A percentile compares a stretch with the other conserved stretches of the same genome.
Conservation (phyloP, 1,139 yeast species). For the Candida neerlandica region DNA sequence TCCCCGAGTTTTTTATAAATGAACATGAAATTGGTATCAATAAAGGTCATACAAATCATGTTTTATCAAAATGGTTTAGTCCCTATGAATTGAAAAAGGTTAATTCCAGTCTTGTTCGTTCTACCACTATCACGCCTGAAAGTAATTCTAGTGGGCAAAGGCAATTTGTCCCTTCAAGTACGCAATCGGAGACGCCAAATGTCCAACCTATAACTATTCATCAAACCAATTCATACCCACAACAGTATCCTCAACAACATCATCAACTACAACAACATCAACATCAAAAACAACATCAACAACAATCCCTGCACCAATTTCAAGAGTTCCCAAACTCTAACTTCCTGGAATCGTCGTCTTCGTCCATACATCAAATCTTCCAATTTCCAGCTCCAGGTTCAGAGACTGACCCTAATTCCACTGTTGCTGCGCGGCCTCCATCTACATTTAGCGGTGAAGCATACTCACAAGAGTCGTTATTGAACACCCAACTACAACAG, state of each 20-base stretch:
- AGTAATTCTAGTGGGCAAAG: not conserved
- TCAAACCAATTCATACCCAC: not conserved
- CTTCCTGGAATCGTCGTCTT: not conserved
- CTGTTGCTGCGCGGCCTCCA: not conserved
- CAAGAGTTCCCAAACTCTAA: not conserved
- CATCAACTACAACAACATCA: constrained; percentile 2
- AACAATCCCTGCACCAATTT: constrained; percentile 1
- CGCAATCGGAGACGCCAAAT: not conserved
- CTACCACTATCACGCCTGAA: not conserved
- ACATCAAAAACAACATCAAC: constrained; percentile 1
- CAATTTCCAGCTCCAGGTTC: not conserved
- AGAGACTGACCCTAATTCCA: not conserved
- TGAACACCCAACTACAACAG: not conserved
- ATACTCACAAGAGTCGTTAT: not conserved
- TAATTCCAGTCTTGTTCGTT: not conserved
- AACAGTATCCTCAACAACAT: constrained; percentile 2
- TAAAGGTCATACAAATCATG: not conserved
- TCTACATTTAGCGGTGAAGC: not conserved
- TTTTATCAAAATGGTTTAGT: constrained; percentile 13
- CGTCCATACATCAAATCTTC: constrained; percentile 1
- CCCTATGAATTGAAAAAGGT: constrained; percentile 8
- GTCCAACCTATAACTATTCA: not conserved
- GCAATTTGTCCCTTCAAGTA: not conserved
- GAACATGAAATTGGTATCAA: constrained; percentile 7
- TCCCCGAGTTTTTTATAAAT: constrained; percentile 11